These are phyloP conservation scores for Thuja plicata DNA, from an alignment of 83 land plant species.

Conservation along the genomic window DNA sequence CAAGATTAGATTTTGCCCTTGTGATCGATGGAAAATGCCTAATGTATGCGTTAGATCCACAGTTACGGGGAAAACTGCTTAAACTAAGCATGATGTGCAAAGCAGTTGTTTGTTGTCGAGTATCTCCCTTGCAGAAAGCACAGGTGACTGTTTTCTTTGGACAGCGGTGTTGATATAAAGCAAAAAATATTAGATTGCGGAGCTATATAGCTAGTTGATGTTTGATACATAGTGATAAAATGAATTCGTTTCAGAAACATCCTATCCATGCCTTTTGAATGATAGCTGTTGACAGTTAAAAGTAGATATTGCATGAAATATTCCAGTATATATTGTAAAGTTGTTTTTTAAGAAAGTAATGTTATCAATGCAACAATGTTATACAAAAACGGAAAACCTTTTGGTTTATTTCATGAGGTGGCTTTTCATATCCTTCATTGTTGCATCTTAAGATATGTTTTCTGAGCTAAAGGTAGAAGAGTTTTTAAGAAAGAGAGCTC, in stretches of 20 bases:
- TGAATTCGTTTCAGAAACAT: background rate
- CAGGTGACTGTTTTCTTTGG: slow-evolving; percentile 54
- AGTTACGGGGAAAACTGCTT: slow-evolving; percentile 75
- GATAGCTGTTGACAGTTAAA: background rate
- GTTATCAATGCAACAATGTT: background rate
- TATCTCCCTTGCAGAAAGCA: slow-evolving; percentile 98
- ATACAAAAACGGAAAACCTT: background rate
- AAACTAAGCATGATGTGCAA: slow-evolving; percentile 83
- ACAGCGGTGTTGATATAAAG: background rate
- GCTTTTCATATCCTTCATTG: background rate
- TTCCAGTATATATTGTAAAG: background rate
- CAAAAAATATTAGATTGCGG: background rate
- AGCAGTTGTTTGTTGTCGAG: slow-evolving; percentile 98
- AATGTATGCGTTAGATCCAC: slow-evolving; percentile 96
- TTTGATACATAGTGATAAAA: background rate
- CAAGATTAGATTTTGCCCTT: slow-evolving; percentile 77
- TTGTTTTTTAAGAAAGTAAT: background rate
- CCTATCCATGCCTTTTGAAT: background rate
- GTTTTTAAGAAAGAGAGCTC: background rate
- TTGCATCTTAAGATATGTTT: background rate
- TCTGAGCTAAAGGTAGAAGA: background rate
- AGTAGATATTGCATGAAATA: background rate
- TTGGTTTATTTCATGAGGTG: background rate
- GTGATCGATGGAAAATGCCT: slow-evolving; percentile 97
- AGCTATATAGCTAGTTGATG: background rate